These are phyloP conservation scores for Solanum ossicruentum DNA, from an alignment of 257 asterid species.

Conservation along the genomic window DNA sequence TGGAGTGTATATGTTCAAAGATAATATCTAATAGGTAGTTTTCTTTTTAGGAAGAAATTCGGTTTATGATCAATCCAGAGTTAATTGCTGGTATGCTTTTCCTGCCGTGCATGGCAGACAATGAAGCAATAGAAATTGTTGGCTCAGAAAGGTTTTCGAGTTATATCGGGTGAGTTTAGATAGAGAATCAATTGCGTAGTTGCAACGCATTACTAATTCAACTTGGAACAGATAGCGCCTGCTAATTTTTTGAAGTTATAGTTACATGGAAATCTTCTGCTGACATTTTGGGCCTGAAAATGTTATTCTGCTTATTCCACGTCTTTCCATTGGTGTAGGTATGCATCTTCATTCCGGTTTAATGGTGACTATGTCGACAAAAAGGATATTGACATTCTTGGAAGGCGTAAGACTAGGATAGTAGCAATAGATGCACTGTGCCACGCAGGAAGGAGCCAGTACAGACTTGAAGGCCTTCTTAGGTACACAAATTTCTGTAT, in stretches of 20 bases:
- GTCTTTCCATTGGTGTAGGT: slow-evolving; percentile 6
- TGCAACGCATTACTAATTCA: not conserved
- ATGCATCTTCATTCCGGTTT: slow-evolving; percentile 77
- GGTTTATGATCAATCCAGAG: slow-evolving; percentile 93
- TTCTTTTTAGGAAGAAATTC: slow-evolving; percentile 61
- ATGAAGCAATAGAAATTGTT: slow-evolving; percentile 78
- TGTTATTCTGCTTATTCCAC: not conserved
- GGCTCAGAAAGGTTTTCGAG: slow-evolving; percentile 80
- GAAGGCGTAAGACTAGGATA: slow-evolving; percentile 72
- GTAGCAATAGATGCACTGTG: slow-evolving; percentile 82
- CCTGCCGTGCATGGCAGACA: slow-evolving; percentile 64
- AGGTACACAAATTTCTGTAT: slow-evolving; percentile 16
- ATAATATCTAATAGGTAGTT: not conserved
- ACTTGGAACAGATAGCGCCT: not conserved
- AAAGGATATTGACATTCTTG: slow-evolving; percentile 38
- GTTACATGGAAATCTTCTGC: not conserved
- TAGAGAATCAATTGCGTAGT: not conserved
- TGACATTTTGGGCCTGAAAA: not conserved
- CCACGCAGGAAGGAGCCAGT: slow-evolving; percentile 62
- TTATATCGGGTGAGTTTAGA: slow-evolving; percentile 43
- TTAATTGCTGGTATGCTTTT: slow-evolving; percentile 64
- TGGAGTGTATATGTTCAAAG: not conserved
- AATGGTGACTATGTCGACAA: slow-evolving; percentile 45
- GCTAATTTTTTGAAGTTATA: not conserved
- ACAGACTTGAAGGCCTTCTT: slow-evolving; percentile 36